These are phyloP conservation scores for Poronia punctata DNA, from an alignment of 495 filamentous ascomycete species.

Conservation along the genomic window DNA sequence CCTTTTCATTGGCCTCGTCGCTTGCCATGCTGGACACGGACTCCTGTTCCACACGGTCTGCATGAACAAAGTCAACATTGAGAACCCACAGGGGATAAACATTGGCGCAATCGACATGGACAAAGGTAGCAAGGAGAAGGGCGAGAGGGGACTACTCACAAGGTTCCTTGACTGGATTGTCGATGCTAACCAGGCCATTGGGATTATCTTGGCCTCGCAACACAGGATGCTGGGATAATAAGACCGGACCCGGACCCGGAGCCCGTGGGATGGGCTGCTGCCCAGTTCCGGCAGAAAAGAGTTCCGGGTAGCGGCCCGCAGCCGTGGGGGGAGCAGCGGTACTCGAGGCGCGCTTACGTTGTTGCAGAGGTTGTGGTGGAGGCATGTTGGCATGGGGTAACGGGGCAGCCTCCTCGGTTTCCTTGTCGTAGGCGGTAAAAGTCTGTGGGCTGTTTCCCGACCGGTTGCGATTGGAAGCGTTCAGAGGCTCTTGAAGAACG, in stretches of 20 bases:
- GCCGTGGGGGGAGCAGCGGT: constrained; percentile 32
- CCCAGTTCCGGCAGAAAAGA: constrained; percentile 14
- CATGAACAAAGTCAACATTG: not conserved
- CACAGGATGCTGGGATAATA: constrained; percentile 11
- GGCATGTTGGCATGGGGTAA: constrained; percentile 2
- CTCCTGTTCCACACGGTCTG: constrained; percentile 19
- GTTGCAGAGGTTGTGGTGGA: constrained; percentile 4
- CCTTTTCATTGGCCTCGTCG: constrained; percentile 13
- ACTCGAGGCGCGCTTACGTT: constrained; percentile 16
- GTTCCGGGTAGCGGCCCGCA: constrained; percentile 30
- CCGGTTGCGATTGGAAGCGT: constrained; percentile 28
- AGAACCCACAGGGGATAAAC: constrained; percentile 2
- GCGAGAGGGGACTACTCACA: constrained; percentile 19
- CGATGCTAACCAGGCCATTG: not conserved
- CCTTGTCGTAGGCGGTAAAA: constrained; percentile 38
- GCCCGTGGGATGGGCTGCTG: constrained; percentile 1
- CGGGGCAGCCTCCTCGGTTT: constrained; percentile 25
- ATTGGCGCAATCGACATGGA: too few relatives aligned
- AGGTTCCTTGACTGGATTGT: constrained; percentile 13
- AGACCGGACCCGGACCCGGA: constrained; percentile 14
- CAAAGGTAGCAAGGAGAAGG: too few relatives aligned
- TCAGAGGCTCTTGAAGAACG: constrained; percentile 37
- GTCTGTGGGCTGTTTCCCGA: constrained; percentile 27
- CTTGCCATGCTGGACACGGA: constrained; percentile 15
- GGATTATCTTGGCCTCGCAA: constrained; percentile 9